Conservation (phyloP, 2,329 filamentous ascomycete genomes). For the Shiraia bambusicola region DNA sequence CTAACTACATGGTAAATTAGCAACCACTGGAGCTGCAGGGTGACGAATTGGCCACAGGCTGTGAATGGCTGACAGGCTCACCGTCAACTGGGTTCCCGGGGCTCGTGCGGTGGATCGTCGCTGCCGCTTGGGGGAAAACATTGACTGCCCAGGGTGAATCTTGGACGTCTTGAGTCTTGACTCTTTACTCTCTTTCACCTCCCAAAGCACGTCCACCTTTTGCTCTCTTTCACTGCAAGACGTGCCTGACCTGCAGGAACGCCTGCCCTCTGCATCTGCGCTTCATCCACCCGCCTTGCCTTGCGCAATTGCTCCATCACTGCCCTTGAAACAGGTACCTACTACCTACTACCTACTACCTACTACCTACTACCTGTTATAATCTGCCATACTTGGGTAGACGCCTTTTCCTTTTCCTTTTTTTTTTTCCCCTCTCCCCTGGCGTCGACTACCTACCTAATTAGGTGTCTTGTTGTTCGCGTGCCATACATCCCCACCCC, state of each 20-base stretch:
- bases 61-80: constrained; percentile 9
- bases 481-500: constrained; percentile 20
- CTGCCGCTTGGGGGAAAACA: constrained; percentile 14
- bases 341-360: too few species aligned
- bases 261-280: constrained; percentile 6
- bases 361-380: too few species aligned
- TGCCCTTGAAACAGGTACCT: too few species aligned
- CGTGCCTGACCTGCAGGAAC: constrained; percentile 9
- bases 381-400: too few species aligned
- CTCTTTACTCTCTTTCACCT: too few species aligned
- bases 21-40: too few species aligned
- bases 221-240: constrained; percentile 7
- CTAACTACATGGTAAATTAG: too few species aligned
- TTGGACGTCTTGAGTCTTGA: too few species aligned
- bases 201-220: constrained; percentile 12
- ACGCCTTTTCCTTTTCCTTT: too few species aligned
- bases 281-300: background rate
- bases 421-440: too few species aligned
- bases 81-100: constrained; percentile 13
- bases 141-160: too few species aligned
- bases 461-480: constrained; percentile 11
- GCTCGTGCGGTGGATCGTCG: constrained; percentile 16
- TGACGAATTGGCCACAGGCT: constrained; percentile 14
- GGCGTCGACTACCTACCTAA: too few species aligned
- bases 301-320: constrained; percentile 11